A percentile compares a stretch with the other conserved stretches of the same genome.
phyloP scores from a whole-genome alignment of 1,284 basidiomycete species.

The Inonotus obliquus region DNA sequence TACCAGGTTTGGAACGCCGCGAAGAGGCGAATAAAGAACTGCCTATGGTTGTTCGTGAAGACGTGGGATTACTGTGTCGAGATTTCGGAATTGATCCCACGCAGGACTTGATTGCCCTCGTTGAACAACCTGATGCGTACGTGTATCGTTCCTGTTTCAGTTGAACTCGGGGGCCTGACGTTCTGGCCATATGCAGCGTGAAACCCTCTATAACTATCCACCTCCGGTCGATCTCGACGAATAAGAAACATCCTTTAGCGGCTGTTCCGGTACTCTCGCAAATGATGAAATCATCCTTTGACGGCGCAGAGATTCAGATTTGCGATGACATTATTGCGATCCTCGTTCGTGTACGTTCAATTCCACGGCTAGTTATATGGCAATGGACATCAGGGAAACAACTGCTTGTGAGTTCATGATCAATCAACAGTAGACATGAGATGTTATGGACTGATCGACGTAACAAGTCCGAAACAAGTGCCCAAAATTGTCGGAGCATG shows the following conservation, averaged over 20 bases:
- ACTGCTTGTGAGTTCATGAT: slow-evolving; percentile 38
- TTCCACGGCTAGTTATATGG: slow-evolving; percentile 43
- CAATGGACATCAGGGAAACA: slow-evolving; percentile 46
- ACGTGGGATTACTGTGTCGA: slow-evolving; percentile 39
- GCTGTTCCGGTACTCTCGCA: slow-evolving; percentile 24
- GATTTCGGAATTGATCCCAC: slow-evolving; percentile 64
- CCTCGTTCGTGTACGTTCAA: slow-evolving; percentile 33
- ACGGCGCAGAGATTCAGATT: slow-evolving; percentile 41
- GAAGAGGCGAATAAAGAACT: slow-evolving; percentile 9
- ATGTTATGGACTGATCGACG: background rate
- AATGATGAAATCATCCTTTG: slow-evolving; percentile 25
- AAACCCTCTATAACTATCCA: slow-evolving; percentile 25
- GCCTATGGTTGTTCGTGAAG: slow-evolving; percentile 28
- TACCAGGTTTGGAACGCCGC: slow-evolving; percentile 31
- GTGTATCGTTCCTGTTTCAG: background rate
- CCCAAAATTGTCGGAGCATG: slow-evolving; percentile 16
- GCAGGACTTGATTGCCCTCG: slow-evolving; percentile 49
- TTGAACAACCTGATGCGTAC: slow-evolving; percentile 31
- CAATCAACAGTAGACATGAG: background rate
- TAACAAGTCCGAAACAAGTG: background rate
- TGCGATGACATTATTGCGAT: slow-evolving; percentile 48
- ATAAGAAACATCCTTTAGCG: slow-evolving; percentile 37
- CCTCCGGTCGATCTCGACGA: slow-evolving; percentile 40
- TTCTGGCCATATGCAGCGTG: slow-evolving; percentile 13
- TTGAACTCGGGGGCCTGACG: background rate